Evolutionary conservation across 148 eudicot genomes (phyloP).

Genomic region (Rhododendron henanense): DNA sequence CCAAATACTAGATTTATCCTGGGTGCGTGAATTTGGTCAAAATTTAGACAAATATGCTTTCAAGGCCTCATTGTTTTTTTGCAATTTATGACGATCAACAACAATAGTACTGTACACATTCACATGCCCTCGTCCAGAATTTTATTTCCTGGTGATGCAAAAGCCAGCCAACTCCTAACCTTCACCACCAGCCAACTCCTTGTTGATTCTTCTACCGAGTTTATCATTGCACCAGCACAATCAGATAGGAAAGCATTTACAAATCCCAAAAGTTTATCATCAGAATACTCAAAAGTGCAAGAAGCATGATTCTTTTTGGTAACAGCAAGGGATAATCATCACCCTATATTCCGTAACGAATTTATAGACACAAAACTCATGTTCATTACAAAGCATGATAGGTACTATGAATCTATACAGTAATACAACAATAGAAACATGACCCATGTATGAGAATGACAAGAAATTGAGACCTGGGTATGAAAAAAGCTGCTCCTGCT

Average conservation of each 20-base stretch:
- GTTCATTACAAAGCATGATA: not conserved
- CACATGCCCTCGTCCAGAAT: not conserved
- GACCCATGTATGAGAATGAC: not conserved
- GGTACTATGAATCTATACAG: not conserved
- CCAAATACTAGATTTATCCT: not conserved
- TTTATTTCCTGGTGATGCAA: not conserved
- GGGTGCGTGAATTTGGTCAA: not conserved
- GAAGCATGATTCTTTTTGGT: not conserved
- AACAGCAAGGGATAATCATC: conserved; percentile 38
- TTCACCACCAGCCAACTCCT: not conserved
- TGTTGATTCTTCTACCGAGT: not conserved
- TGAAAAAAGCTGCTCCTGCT: not conserved
- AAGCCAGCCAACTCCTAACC: not conserved
- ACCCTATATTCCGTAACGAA: not conserved
- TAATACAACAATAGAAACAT: not conserved
- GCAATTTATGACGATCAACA: not conserved
- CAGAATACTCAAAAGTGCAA: not conserved
- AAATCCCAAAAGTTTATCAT: not conserved
- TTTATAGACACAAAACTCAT: not conserved
- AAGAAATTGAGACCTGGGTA: not conserved
- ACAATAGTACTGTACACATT: not conserved
- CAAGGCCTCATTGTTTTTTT: not conserved
- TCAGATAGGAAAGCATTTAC: not conserved
- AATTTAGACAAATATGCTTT: not conserved
- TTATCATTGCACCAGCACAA: not conserved